A percentile compares a stretch with the other conserved stretches of the same genome.
phyloP scores from a whole-genome alignment of 192 early-diverging fungal genomes.

The Backusella circina region DNA sequence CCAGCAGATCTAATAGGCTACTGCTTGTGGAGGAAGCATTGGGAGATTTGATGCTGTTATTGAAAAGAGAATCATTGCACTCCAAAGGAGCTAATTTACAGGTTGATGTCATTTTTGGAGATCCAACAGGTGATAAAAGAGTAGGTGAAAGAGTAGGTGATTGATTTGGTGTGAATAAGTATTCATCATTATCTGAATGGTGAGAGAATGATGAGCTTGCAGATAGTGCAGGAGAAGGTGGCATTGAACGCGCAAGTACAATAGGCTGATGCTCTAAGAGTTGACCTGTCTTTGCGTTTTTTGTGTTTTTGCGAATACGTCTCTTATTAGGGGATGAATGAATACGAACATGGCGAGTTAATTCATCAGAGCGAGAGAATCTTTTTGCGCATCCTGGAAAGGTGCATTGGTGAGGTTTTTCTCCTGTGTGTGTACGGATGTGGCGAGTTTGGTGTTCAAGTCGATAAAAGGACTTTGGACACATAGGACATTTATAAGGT shows the following conservation, averaged over 20 bases:
- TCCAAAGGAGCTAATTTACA: constrained; percentile 26
- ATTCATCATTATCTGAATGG: constrained; percentile 18
- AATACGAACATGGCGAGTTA: constrained; percentile 54
- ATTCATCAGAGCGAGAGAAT: constrained; percentile 84
- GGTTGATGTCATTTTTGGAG: constrained; percentile 1
- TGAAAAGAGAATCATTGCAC: neutral
- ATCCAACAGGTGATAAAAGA: constrained; percentile 15
- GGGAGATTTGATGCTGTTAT: neutral
- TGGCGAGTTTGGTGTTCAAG: constrained; percentile 86
- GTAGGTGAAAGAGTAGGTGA: constrained; percentile 14
- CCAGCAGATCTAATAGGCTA: constrained; percentile 8
- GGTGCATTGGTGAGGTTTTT: constrained; percentile 79
- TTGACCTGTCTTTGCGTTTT: neutral
- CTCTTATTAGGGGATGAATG: constrained; percentile 40
- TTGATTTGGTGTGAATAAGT: constrained; percentile 10
- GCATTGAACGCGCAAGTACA: constrained; percentile 1
- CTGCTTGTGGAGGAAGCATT: neutral
- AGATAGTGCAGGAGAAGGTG: constrained; percentile 14
- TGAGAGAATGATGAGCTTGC: constrained; percentile 8
- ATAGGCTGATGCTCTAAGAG: neutral
- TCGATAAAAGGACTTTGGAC: constrained; percentile 71
- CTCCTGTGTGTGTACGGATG: constrained; percentile 83
- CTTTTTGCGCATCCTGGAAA: constrained; percentile 68
- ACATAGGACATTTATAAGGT: constrained; percentile 60
- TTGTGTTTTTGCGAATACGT: constrained; percentile 29